These are phyloP conservation scores for Filobasidium floriforme DNA, from an alignment of 768 basidiomycete species.

Conservation along the genomic window DNA sequence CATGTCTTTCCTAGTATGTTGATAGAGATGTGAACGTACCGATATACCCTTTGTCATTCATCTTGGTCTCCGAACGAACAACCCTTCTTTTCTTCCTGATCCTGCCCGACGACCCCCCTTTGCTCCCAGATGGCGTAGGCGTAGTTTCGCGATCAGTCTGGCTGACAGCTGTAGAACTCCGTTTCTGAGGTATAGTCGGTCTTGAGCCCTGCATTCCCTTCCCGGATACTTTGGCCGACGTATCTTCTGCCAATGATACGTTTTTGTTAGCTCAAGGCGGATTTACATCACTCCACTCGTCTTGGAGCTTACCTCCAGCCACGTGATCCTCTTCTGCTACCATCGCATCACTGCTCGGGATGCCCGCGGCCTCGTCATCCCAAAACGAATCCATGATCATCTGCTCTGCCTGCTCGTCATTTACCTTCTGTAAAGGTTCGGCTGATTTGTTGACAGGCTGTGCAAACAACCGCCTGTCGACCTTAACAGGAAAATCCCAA, in stretches of 20 bases:
- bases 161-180: background rate
- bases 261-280: too few relatives aligned
- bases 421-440: constrained; percentile 10
- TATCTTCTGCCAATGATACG: background rate
- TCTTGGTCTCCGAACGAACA: background rate
- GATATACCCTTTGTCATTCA: constrained; percentile 14
- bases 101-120: background rate
- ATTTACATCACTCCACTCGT: too few relatives aligned
- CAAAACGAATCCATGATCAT: constrained; percentile 14
- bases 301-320: background rate
- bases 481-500: too few relatives aligned
- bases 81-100: constrained; percentile 14
- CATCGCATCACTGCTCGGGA: constrained; percentile 20
- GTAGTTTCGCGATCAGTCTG: background rate
- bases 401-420: constrained; percentile 8
- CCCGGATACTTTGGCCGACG: background rate
- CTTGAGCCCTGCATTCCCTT: background rate
- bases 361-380: constrained; percentile 16
- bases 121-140: background rate
- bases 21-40: background rate
- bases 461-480: background rate
- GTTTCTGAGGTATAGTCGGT: background rate
- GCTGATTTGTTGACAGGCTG: constrained; percentile 10
- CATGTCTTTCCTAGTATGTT: background rate
- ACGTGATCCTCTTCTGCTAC: background rate